A percentile compares a stretch with the other conserved stretches of the same genome.
phyloP scores from a whole-genome alignment of 169 alveolate species.

The Cryptosporidium sp. region DNA sequence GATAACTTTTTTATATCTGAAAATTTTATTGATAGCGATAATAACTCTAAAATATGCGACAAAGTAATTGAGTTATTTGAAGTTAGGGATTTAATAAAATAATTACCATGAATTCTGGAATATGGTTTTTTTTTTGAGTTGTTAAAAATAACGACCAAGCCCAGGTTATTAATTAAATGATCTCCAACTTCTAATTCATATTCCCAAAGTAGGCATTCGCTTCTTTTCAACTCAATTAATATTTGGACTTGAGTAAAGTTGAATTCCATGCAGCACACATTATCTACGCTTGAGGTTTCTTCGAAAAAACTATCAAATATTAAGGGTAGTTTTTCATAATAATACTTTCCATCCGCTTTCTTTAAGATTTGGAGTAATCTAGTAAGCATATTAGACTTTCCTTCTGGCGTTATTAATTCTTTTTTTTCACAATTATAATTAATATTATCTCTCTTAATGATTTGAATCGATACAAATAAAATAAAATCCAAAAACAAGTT shows the following conservation, averaged over 20 bases:
- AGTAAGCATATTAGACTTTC: neutral
- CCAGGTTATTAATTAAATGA: neutral
- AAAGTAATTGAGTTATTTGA: neutral
- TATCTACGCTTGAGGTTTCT: neutral
- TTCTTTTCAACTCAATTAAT: constrained; percentile 17
- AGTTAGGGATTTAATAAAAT: neutral
- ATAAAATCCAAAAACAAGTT: constrained; percentile 20
- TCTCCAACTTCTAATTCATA: neutral
- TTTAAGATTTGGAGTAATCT: constrained; percentile 15
- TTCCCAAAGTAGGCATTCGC: constrained; percentile 7
- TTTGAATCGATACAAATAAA: constrained; percentile 21
- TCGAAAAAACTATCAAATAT: constrained; percentile 3
- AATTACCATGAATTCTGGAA: neutral
- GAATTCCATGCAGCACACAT: neutral
- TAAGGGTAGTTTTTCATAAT: constrained; percentile 10
- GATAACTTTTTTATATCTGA: neutral
- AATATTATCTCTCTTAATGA: neutral
- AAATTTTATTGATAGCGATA: neutral
- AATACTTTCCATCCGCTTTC: constrained; percentile 9
- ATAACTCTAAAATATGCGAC: neutral
- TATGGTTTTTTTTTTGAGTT: neutral
- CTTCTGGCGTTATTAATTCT: neutral
- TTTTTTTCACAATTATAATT: neutral
- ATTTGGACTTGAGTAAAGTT: neutral
- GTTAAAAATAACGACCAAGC: neutral